phyloP scores from a whole-genome alignment of 805 yeast genomes.

The Candida xiaguanensis region DNA sequence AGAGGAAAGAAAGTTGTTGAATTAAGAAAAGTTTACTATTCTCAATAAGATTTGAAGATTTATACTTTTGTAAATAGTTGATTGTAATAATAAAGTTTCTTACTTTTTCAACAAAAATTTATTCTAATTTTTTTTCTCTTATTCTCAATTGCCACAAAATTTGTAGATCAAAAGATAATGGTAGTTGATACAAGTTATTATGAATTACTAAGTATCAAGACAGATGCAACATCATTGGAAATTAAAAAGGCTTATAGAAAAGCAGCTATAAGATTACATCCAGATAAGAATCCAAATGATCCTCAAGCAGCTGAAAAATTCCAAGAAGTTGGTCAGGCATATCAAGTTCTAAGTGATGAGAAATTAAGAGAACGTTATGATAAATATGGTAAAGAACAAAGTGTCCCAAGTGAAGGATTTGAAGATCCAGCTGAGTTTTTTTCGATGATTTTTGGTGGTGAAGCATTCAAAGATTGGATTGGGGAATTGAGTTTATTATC shows the following conservation, averaged over 20 bases:
- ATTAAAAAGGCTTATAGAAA: constrained; percentile 44
- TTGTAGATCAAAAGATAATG: constrained; percentile 20
- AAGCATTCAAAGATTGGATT: constrained; percentile 73
- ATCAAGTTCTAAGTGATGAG: constrained; percentile 70
- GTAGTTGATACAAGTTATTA: constrained; percentile 45
- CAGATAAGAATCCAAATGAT: constrained; percentile 45
- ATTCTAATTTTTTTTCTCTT: neutral
- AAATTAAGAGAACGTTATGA: constrained; percentile 65
- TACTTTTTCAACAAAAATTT: neutral
- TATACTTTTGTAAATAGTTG: constrained; percentile 1
- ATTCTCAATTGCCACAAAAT: constrained; percentile 5
- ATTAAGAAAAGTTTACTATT: constrained; percentile 84
- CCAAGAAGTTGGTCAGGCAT: constrained; percentile 61
- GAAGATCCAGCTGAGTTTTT: constrained; percentile 86
- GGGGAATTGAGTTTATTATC: constrained; percentile 67
- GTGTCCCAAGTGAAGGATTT: constrained; percentile 58
- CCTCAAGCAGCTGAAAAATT: constrained; percentile 42
- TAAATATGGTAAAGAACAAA: constrained; percentile 70
- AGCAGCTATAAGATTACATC: constrained; percentile 42
- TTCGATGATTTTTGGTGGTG: constrained; percentile 81
- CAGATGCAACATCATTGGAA: constrained; percentile 39
- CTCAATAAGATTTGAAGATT: constrained; percentile 26
- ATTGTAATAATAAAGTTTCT: neutral
- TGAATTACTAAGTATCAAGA: constrained; percentile 31
- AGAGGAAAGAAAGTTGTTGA: constrained; percentile 96